Evolutionary conservation across 768 basidiomycete species (phyloP).

Genomic region (Lactarius hengduanensis): DNA sequence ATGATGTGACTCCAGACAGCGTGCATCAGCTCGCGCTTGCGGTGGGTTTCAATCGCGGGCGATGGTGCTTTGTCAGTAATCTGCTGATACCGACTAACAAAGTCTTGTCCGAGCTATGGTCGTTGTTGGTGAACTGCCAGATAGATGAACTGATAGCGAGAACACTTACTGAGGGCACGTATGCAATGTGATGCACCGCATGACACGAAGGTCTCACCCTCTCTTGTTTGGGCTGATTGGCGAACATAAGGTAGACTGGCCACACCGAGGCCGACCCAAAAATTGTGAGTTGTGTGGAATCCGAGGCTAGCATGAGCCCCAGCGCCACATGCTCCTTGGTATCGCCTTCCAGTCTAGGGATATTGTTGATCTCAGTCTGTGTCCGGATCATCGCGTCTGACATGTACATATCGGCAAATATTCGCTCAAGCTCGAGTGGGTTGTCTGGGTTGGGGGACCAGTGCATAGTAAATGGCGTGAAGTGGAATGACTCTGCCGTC

Average conservation of each 20-base stretch:
- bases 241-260: neutral
- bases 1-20: too few species aligned
- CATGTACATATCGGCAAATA: neutral
- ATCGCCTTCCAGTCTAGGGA: neutral
- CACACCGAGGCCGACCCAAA: neutral
- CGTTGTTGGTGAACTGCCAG: too few species aligned
- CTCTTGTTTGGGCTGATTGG: neutral
- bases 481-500: neutral
- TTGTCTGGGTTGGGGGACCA: neutral
- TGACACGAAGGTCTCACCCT: neutral
- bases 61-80: neutral
- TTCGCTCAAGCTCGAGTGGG: neutral
- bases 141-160: neutral
- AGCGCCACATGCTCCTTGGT: neutral
- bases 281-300: neutral
- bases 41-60: slow-evolving; percentile 17
- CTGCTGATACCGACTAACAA: neutral
- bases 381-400: neutral
- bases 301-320: neutral
- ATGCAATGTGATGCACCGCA: neutral
- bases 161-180: neutral
- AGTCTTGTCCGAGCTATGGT: neutral
- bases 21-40: slow-evolving; percentile 33
- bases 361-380: neutral
- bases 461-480: neutral